Evolutionary conservation across 108 stramenopile species (phyloP).

Genomic region (Fragilariopsis cylindrus): DNA sequence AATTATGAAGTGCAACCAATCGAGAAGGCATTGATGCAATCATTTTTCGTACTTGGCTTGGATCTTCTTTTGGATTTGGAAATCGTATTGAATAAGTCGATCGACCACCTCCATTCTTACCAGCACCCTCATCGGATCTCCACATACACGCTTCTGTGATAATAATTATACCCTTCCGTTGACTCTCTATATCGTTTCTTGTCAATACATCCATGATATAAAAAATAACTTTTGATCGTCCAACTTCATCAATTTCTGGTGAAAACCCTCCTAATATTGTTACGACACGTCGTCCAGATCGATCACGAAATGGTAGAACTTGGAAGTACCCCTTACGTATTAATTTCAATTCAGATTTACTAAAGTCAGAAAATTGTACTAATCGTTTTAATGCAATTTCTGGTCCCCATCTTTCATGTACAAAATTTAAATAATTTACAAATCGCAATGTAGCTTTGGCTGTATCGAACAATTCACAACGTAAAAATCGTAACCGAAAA

Average conservation of each 20-base stretch:
- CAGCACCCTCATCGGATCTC: background rate
- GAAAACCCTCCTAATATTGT: background rate
- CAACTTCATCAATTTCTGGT: background rate
- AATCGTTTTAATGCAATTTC: slow-evolving; percentile 22
- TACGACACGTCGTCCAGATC: slow-evolving; percentile 22
- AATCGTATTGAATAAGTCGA: background rate
- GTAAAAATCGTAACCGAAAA: slow-evolving; percentile 40
- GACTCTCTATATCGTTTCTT: slow-evolving; percentile 9
- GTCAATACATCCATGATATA: slow-evolving; percentile 5
- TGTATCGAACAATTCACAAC: slow-evolving; percentile 36
- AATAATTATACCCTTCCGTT: background rate
- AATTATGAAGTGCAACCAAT: slow-evolving; percentile 6
- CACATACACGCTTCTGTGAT: slow-evolving; percentile 4
- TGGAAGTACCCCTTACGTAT: slow-evolving; percentile 22
- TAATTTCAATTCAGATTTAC: slow-evolving; percentile 4
- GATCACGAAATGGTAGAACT: slow-evolving; percentile 31
- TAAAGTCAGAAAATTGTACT: slow-evolving; percentile 24
- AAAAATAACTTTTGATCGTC: background rate
- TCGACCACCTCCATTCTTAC: background rate
- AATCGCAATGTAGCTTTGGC: slow-evolving; percentile 33
- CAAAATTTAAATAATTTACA: slow-evolving; percentile 35
- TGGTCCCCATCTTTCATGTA: slow-evolving; percentile 39
- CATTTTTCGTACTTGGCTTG: background rate
- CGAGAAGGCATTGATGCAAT: background rate
- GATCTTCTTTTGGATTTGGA: slow-evolving; percentile 1